These are phyloP conservation scores for Plantago ovata DNA, from an alignment of 257 asterid genomes.

Conservation along the genomic window DNA sequence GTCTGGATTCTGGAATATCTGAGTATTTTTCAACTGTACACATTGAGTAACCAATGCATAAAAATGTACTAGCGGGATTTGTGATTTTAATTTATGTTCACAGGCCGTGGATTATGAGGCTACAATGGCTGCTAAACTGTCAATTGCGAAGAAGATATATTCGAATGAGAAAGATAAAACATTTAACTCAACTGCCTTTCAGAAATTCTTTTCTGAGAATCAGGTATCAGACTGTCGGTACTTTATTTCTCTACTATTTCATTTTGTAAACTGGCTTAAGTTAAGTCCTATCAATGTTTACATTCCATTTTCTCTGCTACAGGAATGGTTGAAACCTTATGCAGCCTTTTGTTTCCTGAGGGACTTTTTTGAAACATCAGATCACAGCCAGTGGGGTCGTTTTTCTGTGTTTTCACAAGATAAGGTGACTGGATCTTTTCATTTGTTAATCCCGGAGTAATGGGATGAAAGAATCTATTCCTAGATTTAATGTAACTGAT, in stretches of 20 bases:
- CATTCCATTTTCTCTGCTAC: constrained; percentile 17
- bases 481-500: not conserved
- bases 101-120: constrained; percentile 94
- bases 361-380: constrained; percentile 96
- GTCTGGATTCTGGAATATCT: not conserved
- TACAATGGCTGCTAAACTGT: constrained; percentile 76
- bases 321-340: constrained; percentile 96
- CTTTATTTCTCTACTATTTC: constrained; percentile 8
- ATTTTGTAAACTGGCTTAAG: constrained; percentile 2
- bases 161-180: constrained; percentile 67
- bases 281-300: not conserved
- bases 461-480: constrained; percentile 3
- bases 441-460: constrained; percentile 1
- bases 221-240: constrained; percentile 42
- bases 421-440: constrained; percentile 44
- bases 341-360: constrained; percentile 96
- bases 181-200: constrained; percentile 59
- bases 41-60: not conserved
- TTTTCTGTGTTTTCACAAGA: constrained; percentile 62
- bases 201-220: constrained; percentile 74
- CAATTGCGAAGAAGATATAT: constrained; percentile 80
- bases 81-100: constrained; percentile 15
- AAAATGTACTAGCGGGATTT: not conserved
- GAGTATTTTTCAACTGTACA: not conserved
- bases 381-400: constrained; percentile 95